phyloP scores from a whole-genome alignment of 176 grass and related monocot genomes.

The Ensete glaucum region DNA sequence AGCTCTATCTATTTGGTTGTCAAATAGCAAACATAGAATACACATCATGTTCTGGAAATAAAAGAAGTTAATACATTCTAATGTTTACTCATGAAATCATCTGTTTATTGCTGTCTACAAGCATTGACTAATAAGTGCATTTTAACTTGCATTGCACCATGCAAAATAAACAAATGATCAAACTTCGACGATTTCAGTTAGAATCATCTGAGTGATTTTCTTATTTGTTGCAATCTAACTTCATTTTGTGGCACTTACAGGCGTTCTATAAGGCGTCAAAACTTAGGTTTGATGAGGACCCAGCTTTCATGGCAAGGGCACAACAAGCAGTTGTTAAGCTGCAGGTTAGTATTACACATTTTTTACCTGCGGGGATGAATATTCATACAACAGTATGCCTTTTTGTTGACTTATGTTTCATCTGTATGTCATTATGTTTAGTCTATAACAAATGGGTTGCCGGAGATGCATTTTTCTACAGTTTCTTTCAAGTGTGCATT shows the following conservation, averaged over 20 bases:
- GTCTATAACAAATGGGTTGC: background rate
- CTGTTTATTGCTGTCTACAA: background rate
- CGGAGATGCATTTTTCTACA: background rate
- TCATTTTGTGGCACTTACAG: constrained; percentile 22
- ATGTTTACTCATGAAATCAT: background rate
- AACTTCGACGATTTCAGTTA: background rate
- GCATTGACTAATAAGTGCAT: no score
- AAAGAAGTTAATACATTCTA: no score
- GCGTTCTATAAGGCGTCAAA: constrained; percentile 94
- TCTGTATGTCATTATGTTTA: background rate
- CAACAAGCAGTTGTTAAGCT: constrained; percentile 79
- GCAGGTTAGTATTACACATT: constrained; percentile 39
- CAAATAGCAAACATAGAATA: no score
- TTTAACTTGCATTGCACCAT: no score
- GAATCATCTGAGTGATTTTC: background rate
- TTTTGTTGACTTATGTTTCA: background rate
- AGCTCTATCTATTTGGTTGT: no score
- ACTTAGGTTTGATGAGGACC: constrained; percentile 67
- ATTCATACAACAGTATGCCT: background rate
- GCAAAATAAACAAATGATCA: no score
- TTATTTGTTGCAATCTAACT: background rate
- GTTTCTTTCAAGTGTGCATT: background rate
- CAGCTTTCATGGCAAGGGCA: constrained; percentile 70
- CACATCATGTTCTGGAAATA: no score
- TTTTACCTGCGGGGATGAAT: background rate